Conservation (phyloP, 495 filamentous ascomycete species). For the Penicillium cinerascens region DNA sequence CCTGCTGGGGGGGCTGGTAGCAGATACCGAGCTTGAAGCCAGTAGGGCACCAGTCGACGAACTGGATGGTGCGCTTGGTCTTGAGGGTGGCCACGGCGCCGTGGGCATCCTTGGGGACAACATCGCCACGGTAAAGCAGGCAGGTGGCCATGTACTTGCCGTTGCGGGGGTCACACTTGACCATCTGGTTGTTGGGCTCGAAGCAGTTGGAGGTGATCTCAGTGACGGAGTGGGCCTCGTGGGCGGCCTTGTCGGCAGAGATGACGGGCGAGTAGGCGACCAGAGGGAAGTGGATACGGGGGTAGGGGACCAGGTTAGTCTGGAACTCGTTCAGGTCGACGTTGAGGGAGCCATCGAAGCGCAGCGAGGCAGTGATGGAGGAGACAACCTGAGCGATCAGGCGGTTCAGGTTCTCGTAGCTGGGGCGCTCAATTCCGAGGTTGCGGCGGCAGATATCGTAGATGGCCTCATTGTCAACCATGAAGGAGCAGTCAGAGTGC, state of each 20-base stretch:
- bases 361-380: conserved; percentile 96
- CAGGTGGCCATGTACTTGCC: conserved; percentile 99
- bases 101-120: conserved; percentile 93
- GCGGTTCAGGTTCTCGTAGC: conserved; percentile 97
- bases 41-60: conserved; percentile 99
- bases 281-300: conserved; percentile 98
- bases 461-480: conserved; percentile 99
- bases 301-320: conserved; percentile 98
- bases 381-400: conserved; percentile 98
- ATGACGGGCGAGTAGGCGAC: conserved; percentile 94
- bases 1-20: conserved; percentile 93
- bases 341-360: conserved; percentile 98
- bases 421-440: conserved; percentile 92
- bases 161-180: conserved; percentile 97
- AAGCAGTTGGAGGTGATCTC: conserved; percentile 68
- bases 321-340: conserved; percentile 99
- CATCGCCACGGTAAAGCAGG: conserved; percentile 96
- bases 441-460: conserved; percentile 99
- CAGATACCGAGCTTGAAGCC: conserved; percentile 99
- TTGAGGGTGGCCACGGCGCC: conserved; percentile 89
- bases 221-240: conserved; percentile 76
- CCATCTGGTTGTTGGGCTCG: conserved; percentile 92
- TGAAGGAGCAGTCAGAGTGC: conserved; percentile 99
- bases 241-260: conserved; percentile 86
- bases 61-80: conserved; percentile 98